A percentile compares a stretch with the other conserved stretches of the same genome.
Evolutionary conservation across 202 grass and related monocot species (phyloP).

Genomic region (Digitaria exilis): DNA sequence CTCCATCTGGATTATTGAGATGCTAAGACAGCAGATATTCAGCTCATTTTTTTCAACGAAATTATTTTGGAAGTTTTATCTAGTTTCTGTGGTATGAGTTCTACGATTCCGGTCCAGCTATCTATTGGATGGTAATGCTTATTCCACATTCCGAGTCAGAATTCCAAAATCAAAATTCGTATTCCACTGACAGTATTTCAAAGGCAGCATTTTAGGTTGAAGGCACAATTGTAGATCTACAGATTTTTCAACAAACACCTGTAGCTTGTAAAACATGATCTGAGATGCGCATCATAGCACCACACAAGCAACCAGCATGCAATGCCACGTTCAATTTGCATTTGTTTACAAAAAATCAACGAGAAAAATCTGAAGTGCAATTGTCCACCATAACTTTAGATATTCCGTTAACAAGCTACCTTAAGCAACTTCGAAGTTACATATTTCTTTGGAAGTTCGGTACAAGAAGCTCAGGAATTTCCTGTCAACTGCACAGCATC

Average conservation of each 20-base stretch:
- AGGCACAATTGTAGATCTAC: neutral
- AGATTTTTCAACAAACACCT: neutral
- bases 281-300: too few relatives aligned
- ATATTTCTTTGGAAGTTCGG: neutral
- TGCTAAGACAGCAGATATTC: neutral
- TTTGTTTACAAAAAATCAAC: neutral
- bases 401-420: neutral
- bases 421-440: neutral
- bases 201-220: neutral
- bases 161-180: neutral
- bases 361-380: neutral
- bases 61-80: neutral
- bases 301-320: neutral
- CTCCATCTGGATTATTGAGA: neutral
- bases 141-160: too few relatives aligned
- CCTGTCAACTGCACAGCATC: neutral
- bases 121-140: neutral
- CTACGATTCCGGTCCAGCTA: neutral
- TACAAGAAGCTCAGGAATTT: constrained; percentile 7
- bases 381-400: neutral
- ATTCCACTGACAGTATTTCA: neutral
- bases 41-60: neutral
- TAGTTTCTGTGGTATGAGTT: neutral
- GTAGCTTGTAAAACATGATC: neutral
- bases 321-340: neutral